Base-by-base conservation (phyloP, 305 asterid species). In the Plantago lanceolata region DNA sequence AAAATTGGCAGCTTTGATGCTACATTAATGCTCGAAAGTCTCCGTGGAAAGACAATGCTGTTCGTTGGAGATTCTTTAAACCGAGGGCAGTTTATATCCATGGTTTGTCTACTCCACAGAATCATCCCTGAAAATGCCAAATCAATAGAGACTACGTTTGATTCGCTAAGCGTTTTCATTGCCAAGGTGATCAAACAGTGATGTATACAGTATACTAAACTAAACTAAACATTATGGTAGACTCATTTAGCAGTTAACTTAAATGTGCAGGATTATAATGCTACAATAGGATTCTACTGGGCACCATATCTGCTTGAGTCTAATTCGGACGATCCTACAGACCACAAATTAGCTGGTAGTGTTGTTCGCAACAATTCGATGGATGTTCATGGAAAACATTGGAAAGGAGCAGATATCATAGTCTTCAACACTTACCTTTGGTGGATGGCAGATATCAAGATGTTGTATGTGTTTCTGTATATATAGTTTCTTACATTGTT, bases 251-350 rank as follows among this genome's bases (percentile, higher is more conserved):
- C 26, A 20, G 19, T 56, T n/a, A 5, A 14, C 15, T 8, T 5
- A n/a, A 44, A 19, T 17, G n/a, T 47, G 56, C 72, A 88, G 96
- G 84, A 78, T 35, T 88, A 85, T 48, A 75, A 84, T 69, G 92
- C 87, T 2, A 79, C 78, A 5, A 72, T 88, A 14, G 94, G 81
- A 76, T 88, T 72, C 70, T 81, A 88, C 14, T 88, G 96, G 96
- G 85, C 85, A n/a, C 96, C 94, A 9, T 79, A 84, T 59, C 78
- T 88, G 2, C 69, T 88, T 9, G 96, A 88, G 68, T 88, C 96
- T 19, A 88, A 88, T 69, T 66, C 94, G 0, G 96, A 88, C 16
- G 77, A 82, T 60, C 88, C 92, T 0, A 56, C 45, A 0, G 66
- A 70, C 56, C 96, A 85, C 64, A 73, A 84, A 51, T 66, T 78